Base-by-base conservation (phyloP, 257 asterid species). In the Solanum habrochaites region DNA sequence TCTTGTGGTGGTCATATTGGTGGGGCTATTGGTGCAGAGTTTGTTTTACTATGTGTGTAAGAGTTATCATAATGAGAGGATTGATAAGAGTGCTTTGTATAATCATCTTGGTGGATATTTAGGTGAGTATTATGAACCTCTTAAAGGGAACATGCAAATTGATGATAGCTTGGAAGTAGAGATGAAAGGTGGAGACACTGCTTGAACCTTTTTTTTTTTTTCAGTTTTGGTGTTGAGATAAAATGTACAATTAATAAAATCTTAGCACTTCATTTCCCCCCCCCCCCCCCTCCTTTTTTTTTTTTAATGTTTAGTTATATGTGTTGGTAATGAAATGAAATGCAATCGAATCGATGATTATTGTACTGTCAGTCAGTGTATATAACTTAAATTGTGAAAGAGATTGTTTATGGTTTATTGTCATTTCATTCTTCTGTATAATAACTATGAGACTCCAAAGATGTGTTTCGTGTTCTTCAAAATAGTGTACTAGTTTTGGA, bases 31-130 rank as follows among this genome's bases (percentile, higher is more conserved):
- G 93, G 98, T 94, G 88, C 99, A 97, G 90, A 95, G 98, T 82
- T 97, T 97, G 91, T 95, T 97, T 89, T 97, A 97, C 89, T 97
- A 95, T 70, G 97, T 97, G 0, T 97, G 99, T 82, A 97, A 97
- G 93, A 97, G 99, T 90, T 95, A 89, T 90, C 99, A 97, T 89
- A 94, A 93, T 85, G 96, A 97, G 74, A 96, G 95, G 82, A 97
- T 97, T 56, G 99, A 97, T 87, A 97, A 95, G 95, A 87, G 89
- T 78, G 99, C 96, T 40, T 86, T 97, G 78, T 92, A 89, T 85
- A 98, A 94, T 91, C 99, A 97, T 91, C 96, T 97, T 27, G 98
- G 99, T 45, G 98, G 98, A 39, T 96, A 96, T 89, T 98, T 94
- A 58, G 99, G 99, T 83, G 99, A 96, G 85, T 96, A 47, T 47